Base-by-base conservation (phyloP, 139 green algal genomes). In the Picochlorum sp. region DNA sequence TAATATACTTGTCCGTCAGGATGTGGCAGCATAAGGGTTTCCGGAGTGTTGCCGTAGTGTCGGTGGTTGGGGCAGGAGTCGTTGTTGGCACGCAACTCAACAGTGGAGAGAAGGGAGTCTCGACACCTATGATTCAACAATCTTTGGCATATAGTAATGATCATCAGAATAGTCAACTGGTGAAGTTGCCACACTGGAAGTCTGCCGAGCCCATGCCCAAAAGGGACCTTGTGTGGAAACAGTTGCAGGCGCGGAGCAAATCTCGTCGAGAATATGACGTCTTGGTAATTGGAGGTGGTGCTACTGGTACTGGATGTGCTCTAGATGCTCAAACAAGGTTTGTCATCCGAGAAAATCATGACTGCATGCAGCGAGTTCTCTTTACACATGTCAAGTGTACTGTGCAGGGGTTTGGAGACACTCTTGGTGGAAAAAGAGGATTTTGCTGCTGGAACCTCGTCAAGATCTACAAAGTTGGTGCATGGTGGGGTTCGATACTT, bases 401-500 rank as follows among this genome's bases (percentile, higher is more conserved):
- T 9, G 15, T 56, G 20, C 64, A 88, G 88, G 45, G 89, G 85
- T n/a, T 71, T 94, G 45, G 67, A 49, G 7, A 87, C 81, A 2
- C 89, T 82, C 0, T 65, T 98, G 28, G 78, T 99, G 14, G 94
- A 99, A 68, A 75, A 82, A 4, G 92, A 96, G 30, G 94, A 99
- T 70, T 99, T 97, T 74, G 89, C 66, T 15, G 73, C 76, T 4
- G 93, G 93, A 20, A 99, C 94, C 16, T 90, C 76, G 45, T 91
- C 78, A n/a, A 83, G 89, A 28, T 95, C 85, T 16, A 99, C 94
- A 41, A 99, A 99, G 73, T 74, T 96, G 38, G 84, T 95, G 57
- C 92, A 98, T 72, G 92, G 92, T 10, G 92, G 92, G 3, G 94
- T 99, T 20, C 73, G 94, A 6, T 99, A 99, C 81, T 78, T 99